Conservation (phyloP, 225 moss, liverwort and hornwort genomes). For the Pleurozium schreberi region DNA sequence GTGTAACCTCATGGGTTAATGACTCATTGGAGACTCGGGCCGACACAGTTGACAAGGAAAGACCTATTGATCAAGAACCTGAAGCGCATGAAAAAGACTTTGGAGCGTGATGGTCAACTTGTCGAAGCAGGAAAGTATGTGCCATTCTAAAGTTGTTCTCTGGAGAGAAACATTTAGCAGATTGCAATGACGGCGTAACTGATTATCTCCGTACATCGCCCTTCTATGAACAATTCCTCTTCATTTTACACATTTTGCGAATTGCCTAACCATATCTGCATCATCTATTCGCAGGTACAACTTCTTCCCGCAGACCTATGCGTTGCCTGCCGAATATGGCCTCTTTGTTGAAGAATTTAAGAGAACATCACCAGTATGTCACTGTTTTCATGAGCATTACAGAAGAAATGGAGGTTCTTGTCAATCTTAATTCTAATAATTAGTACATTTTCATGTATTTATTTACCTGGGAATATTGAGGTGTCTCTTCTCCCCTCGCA, state of each 20-base stretch:
- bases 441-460: background rate
- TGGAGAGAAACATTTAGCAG: background rate
- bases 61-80: constrained; percentile 88
- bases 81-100: constrained; percentile 97
- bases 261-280: background rate
- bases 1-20: background rate
- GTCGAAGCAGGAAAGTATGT: constrained; percentile 86
- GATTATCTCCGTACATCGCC: background rate
- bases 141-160: background rate
- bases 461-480: background rate
- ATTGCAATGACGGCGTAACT: background rate
- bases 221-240: background rate
- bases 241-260: background rate
- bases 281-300: constrained; percentile 47
- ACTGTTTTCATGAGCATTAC: background rate
- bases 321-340: constrained; percentile 94
- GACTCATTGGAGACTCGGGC: background rate
- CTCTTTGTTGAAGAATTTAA: constrained; percentile 98
- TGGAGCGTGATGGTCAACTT: constrained; percentile 74
- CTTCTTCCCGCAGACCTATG: constrained; percentile 93
- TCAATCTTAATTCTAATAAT: background rate
- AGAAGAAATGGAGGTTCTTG: background rate
- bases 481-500: background rate
- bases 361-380: constrained; percentile 43
- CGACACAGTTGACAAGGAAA: constrained; percentile 73